A percentile compares a stretch with the other conserved stretches of the same genome.
Evolutionary conservation across 2,329 filamentous ascomycete genomes (phyloP).

Genomic region (Fusarium robinianum): DNA sequence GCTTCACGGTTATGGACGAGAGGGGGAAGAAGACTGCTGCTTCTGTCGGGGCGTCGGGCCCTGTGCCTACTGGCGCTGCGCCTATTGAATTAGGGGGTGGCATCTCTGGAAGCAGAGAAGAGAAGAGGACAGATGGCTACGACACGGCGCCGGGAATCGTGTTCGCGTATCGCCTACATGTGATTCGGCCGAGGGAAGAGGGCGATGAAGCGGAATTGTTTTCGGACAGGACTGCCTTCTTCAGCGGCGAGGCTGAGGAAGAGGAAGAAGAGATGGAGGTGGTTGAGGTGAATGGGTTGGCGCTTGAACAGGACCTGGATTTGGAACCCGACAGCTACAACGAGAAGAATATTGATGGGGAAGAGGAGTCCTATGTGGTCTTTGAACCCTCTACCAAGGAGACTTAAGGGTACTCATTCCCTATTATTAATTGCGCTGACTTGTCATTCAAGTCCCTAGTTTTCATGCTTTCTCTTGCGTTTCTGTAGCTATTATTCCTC

Average conservation of each 20-base stretch:
- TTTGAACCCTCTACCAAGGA: too few species aligned
- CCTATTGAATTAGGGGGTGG: neutral
- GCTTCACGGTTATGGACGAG: constrained; percentile 1
- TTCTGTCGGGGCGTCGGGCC: neutral
- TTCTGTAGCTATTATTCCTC: too few species aligned
- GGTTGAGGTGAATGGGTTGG: neutral
- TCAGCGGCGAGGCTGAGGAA: neutral
- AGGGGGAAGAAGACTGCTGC: neutral
- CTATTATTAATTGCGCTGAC: too few species aligned
- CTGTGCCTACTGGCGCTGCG: neutral
- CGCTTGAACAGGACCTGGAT: too few species aligned
- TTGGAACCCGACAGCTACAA: too few species aligned
- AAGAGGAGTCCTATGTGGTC: too few species aligned
- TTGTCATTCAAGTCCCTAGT: too few species aligned
- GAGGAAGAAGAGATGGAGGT: constrained; percentile 1
- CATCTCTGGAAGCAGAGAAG: neutral
- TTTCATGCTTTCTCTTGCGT: too few species aligned
- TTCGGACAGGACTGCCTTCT: neutral
- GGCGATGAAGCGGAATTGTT: neutral
- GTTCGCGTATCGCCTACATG: constrained; percentile 2
- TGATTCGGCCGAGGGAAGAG: neutral
- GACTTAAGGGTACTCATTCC: too few species aligned
- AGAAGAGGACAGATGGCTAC: neutral
- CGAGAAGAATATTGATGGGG: neutral
- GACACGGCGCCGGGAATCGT: neutral